phyloP scores from a whole-genome alignment of 139 green algal genomes.

The Micromonas pusilla region DNA sequence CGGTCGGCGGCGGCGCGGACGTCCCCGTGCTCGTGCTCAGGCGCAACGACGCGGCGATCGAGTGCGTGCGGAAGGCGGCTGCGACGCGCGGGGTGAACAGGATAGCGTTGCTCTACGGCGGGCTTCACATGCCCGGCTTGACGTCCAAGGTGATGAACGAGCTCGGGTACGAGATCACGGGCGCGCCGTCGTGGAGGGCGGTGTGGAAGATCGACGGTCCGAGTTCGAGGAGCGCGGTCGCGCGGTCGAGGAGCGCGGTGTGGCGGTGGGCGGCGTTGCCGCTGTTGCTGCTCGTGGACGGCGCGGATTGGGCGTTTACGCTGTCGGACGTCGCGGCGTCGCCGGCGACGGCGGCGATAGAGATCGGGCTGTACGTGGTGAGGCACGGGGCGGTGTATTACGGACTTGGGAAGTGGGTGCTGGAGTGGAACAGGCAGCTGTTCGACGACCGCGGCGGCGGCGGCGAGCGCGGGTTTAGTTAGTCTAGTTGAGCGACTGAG shows the following conservation, averaged over 20 bases:
- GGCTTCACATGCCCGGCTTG: conserved; percentile 4
- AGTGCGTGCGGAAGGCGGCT: not conserved
- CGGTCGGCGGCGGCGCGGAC: not conserved
- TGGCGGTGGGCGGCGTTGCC: not conserved
- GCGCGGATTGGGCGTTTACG: conserved; percentile 17
- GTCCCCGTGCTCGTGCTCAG: not conserved
- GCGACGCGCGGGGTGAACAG: not conserved
- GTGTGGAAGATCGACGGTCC: not conserved
- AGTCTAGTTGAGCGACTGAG: not conserved
- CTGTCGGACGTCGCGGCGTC: not conserved
- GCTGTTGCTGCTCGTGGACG: not conserved
- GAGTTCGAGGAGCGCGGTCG: not conserved
- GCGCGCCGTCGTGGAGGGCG: not conserved
- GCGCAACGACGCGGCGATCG: conserved; percentile 8
- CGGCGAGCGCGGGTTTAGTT: not conserved
- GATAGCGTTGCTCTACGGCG: conserved; percentile 9
- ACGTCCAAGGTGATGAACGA: not conserved
- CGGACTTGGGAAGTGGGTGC: conserved; percentile 6
- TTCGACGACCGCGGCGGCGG: not conserved
- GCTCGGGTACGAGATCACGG: not conserved
- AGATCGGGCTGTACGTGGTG: not conserved
- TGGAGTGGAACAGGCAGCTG: conserved; percentile 19
- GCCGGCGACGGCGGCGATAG: not conserved
- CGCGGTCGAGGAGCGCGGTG: not conserved
- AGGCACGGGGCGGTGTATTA: conserved; percentile 17